phyloP scores from a whole-genome alignment of 345 rosid genomes.

The Geranium brycei region DNA sequence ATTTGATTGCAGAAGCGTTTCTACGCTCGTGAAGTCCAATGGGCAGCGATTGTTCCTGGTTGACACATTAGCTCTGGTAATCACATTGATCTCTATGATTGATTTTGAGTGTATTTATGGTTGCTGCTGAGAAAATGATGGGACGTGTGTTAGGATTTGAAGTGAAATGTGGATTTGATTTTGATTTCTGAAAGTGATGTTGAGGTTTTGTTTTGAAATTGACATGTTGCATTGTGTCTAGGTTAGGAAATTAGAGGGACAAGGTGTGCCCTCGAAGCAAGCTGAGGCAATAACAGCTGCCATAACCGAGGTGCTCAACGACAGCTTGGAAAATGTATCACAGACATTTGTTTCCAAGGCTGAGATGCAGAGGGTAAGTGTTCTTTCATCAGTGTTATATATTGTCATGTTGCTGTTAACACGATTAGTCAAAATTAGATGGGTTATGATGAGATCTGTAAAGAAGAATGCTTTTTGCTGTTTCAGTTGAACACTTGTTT shows the following conservation, averaged over 20 bases:
- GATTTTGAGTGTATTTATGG: not conserved
- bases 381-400: no score
- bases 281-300: constrained; percentile 78
- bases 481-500: not conserved
- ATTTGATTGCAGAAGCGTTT: constrained; percentile 28
- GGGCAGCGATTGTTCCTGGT: constrained; percentile 66
- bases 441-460: no score
- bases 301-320: constrained; percentile 59
- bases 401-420: no score
- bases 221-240: constrained; percentile 16
- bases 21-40: constrained; percentile 48
- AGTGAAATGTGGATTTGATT: not conserved
- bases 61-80: constrained; percentile 80
- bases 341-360: constrained; percentile 58
- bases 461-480: not conserved
- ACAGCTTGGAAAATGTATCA: constrained; percentile 66
- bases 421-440: no score
- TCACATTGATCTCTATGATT: not conserved
- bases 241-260: constrained; percentile 75
- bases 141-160: not conserved
- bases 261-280: constrained; percentile 76
- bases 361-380: constrained; percentile 73
- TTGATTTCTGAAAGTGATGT: not conserved
- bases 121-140: not conserved
- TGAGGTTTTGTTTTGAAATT: not conserved